Evolutionary conservation across 2,329 filamentous ascomycete genomes (phyloP).

Genomic region (Peltaster fructicola): DNA sequence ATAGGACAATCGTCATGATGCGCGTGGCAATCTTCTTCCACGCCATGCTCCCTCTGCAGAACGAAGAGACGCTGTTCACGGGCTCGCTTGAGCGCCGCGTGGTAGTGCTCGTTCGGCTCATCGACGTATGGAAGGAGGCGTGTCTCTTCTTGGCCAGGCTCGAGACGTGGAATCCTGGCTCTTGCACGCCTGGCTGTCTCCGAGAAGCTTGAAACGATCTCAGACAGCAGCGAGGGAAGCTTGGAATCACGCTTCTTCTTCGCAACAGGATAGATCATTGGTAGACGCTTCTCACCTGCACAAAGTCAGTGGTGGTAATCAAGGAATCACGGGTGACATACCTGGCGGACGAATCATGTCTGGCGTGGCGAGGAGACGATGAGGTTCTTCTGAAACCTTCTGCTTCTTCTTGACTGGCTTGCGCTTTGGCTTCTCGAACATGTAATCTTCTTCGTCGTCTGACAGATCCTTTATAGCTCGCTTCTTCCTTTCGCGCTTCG

Average conservation of each 20-base stretch:
- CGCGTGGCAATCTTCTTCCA: conserved; percentile 27
- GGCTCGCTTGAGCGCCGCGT: conserved; percentile 9
- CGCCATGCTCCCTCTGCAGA: conserved; percentile 30
- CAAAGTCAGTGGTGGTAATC: too few species aligned
- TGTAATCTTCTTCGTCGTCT: conserved; percentile 1
- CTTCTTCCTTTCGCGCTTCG: too few species aligned
- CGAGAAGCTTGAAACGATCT: not conserved
- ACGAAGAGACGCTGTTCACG: conserved; percentile 33
- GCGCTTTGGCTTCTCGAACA: conserved; percentile 1
- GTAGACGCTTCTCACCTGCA: conserved; percentile 2
- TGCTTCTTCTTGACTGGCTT: conserved; percentile 2
- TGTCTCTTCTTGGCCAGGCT: conserved; percentile 9
- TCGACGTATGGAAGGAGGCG: conserved; percentile 8
- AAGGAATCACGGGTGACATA: too few species aligned
- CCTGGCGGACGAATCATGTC: too few species aligned
- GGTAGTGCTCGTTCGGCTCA: conserved; percentile 8
- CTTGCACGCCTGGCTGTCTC: conserved; percentile 1
- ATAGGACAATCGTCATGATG: conserved; percentile 30
- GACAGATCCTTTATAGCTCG: not conserved
- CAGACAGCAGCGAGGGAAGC: too few species aligned
- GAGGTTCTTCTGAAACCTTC: not conserved
- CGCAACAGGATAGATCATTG: conserved; percentile 2
- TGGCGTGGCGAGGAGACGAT: too few species aligned
- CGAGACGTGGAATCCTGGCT: conserved; percentile 4
- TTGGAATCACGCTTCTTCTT: too few species aligned